Base-by-base conservation (phyloP, 2,329 filamentous ascomycete species). In the Colletotrichum horii region DNA sequence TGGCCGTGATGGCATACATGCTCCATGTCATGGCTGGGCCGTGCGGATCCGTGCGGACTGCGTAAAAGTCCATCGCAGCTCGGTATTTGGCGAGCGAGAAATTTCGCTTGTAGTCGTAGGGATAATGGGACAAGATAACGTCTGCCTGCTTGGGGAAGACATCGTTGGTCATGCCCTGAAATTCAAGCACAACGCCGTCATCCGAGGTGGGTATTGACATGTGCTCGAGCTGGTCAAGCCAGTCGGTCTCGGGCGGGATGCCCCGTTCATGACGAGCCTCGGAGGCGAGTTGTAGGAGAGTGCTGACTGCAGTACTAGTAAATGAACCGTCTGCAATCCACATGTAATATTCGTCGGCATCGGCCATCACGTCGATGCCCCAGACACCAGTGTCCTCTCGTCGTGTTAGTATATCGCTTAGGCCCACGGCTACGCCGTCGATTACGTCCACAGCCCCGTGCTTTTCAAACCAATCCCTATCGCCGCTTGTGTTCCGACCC, bases 11-110 rank as follows among this genome's bases (percentile, higher is more conserved):
- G 75, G 91, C 91, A 82, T 93, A 94, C 16, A 93, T 91, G 15
- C 92, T 91, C 82, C 92, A 94, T 1, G 93, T 95, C 93, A 95
- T 95, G 8, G 91, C 93, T 0, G 93, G 93, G 0, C 93, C 93
- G 77, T 94, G 89, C 0, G 89, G 84, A 19, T 80, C 81, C 15
- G 80, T 80, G n/a, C 80, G 80, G 65, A 79, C 85, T 84, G 79
- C 66, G 69, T 81, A 82, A 52, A 66, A 76, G 74, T 77, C 74
- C 66, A 74, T 74, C 19, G 78, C 77, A 70, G 75, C 19, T 85
- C 48, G 92, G 81, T 68, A 58, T 58, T 68, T 68, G 22, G 30
- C 48, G 16, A 68, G 66, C 3, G 66, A 68, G 66, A 68, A 68
- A n/a, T 68, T 79, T 19, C 15, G 91, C 88, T 78, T 92, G 87